phyloP scores from a whole-genome alignment of 139 green algal species.

The Volvox africanus region DNA sequence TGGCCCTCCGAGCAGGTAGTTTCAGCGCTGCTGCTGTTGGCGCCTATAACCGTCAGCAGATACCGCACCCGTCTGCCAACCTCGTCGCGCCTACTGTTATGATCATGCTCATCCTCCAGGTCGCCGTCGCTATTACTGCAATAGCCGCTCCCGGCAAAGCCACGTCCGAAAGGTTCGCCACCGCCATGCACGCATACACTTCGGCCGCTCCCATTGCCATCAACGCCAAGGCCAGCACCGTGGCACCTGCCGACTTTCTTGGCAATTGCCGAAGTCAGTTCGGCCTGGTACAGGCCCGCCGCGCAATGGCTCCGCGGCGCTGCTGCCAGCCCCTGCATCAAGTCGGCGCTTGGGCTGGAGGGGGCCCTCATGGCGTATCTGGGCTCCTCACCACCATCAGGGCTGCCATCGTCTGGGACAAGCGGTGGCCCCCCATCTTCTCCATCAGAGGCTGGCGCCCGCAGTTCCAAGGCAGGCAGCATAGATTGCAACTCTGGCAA shows the following conservation, averaged over 20 bases:
- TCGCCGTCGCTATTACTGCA: background rate
- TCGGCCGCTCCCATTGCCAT: too few species aligned
- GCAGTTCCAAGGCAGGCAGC: too few species aligned
- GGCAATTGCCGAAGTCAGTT: too few species aligned
- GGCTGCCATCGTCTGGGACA: too few species aligned
- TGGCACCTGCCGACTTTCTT: too few species aligned
- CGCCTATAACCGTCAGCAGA: constrained; percentile 3
- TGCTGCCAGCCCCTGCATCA: background rate
- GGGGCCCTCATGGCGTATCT: background rate
- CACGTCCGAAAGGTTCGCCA: too few species aligned
- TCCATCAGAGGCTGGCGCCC: too few species aligned
- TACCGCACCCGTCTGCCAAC: background rate
- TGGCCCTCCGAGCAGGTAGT: background rate
- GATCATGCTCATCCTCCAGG: background rate
- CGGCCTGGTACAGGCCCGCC: too few species aligned
- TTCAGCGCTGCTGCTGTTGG: background rate
- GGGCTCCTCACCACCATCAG: background rate
- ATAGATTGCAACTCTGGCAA: too few species aligned
- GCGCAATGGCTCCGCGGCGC: background rate
- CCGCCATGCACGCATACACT: too few species aligned
- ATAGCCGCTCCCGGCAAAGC: background rate
- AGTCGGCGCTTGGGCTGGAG: background rate
- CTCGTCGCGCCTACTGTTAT: background rate
- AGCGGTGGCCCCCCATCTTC: too few species aligned
- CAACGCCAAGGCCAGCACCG: too few species aligned